Base-by-base conservation (phyloP, 805 yeast species). In the Pichia membranifaciens region DNA sequence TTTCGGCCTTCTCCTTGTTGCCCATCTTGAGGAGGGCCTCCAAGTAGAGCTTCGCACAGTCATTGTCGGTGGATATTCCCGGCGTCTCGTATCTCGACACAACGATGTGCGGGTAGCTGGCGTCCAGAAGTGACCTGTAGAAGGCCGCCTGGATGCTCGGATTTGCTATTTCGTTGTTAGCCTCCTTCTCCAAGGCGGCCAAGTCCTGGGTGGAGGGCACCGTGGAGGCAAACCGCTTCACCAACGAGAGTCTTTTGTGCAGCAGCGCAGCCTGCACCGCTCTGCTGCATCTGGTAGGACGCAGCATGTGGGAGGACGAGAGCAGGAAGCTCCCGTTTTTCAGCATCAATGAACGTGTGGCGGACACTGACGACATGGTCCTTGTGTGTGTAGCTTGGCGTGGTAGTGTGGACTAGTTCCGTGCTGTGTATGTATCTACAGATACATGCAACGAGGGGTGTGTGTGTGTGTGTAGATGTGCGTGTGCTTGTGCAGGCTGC, bases 91-190 rank as follows among this genome's bases (percentile, higher is more conserved):
- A 95, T 50, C 99, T 77, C 48, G 93, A 84, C n/a, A 91, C 88
- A 6, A 93, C 96, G 46, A 91, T 83, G 58, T 89, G 96, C n/a
- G 99, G 98, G 62, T 88, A 93, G 67, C 87, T 86, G 47, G 91
- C 76, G 49, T 78, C 78, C 53, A 93, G 65, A 41, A 93, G 71
- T 13, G 80, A 73, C 52, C 77, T 76, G 69, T 93, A 93, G 59
- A 93, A 91, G 47, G 79, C 82, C 1, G 95, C 90, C 68, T 93
- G 99, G 5, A 78, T 71, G 4, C 62, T 68, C 1, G 97, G 76
- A 64, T 87, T 84, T 41, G 72, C 66, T 40, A 87, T 66, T 48
- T 85, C 82, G 51, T 75, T 69, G 66, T 93, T 93, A 37, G 99
- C 99, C n/a, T 74, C 71, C 62, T 84, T 88, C 65, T 93, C 99